phyloP scores from a whole-genome alignment of 1,139 yeast genomes.

The Blastobotrys illinoisensis region DNA sequence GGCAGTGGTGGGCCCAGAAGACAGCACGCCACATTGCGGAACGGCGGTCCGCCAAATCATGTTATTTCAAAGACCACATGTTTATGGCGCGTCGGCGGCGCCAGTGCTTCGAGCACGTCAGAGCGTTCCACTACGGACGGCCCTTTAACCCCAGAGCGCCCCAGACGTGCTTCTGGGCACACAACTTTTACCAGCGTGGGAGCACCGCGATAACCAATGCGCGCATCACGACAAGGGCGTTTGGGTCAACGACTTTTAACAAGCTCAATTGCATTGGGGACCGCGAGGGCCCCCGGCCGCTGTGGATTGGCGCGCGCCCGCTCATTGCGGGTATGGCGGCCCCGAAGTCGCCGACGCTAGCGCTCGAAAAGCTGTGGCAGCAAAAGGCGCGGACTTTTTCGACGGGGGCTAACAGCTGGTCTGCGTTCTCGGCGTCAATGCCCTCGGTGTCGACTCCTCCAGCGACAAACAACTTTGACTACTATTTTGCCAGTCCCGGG shows the following conservation, averaged over 20 bases:
- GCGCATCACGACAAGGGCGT: not conserved
- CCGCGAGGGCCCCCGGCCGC: not conserved
- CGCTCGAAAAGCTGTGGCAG: constrained; percentile 2
- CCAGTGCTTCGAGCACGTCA: not conserved
- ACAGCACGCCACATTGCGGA: not conserved
- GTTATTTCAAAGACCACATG: not conserved
- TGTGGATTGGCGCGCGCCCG: not conserved
- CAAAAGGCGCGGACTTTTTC: not conserved
- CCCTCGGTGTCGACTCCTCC: not conserved
- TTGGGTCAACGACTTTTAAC: not conserved
- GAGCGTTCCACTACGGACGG: not conserved
- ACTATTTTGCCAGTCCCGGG: not conserved
- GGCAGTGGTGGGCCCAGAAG: not conserved
- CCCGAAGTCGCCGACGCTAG: not conserved
- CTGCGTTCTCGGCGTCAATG: not conserved
- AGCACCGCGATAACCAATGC: not conserved
- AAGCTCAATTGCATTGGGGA: not conserved
- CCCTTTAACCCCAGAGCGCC: not conserved
- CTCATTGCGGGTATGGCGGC: not conserved
- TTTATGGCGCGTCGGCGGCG: not conserved
- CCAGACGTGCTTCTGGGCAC: not conserved
- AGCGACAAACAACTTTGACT: not conserved
- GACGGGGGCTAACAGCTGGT: constrained; percentile 2
- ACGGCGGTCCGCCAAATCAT: not conserved
- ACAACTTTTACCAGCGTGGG: not conserved